Percentiles rank a stretch among this genome's conserved stretches.
Conservation (phyloP, 2,329 filamentous ascomycete genomes). For the Blastomyces emzantsi region DNA sequence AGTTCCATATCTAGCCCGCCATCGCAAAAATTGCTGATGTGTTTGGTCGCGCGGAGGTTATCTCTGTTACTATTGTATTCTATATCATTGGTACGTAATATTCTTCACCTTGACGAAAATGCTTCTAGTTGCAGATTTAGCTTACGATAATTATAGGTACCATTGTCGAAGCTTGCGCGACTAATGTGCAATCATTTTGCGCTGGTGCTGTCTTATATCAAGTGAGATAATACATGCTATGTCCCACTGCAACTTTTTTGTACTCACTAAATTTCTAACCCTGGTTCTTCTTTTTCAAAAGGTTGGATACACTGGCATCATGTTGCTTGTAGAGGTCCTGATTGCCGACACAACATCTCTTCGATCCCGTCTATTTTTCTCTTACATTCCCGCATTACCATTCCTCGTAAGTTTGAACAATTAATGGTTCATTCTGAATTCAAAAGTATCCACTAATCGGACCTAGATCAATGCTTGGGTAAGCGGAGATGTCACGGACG, state of each 20-base stretch:
- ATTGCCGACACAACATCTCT: conserved; percentile 56
- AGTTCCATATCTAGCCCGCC: conserved; percentile 38
- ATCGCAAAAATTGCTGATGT: conserved; percentile 55
- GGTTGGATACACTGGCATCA: conserved; percentile 54
- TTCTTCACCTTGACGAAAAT: not conserved
- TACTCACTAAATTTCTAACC: not conserved
- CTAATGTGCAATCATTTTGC: conserved; percentile 44
- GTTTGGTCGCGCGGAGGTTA: conserved; percentile 53
- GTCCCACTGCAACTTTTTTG: not conserved
- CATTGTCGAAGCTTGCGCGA: conserved; percentile 47
- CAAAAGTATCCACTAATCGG: not conserved
- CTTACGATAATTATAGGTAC: conserved; percentile 33
- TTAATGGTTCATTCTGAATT: not conserved
- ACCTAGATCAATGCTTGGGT: conserved; percentile 53
- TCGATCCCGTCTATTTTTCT: conserved; percentile 54
- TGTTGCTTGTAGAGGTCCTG: conserved; percentile 55
- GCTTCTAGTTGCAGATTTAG: not conserved
- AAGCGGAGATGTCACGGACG: conserved; percentile 47
- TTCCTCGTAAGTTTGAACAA: conserved; percentile 38
- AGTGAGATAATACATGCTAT: conserved; percentile 16
- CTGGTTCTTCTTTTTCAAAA: conserved; percentile 17
- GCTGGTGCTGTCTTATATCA: conserved; percentile 53
- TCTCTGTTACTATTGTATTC: conserved; percentile 48
- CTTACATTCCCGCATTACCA: conserved; percentile 52
- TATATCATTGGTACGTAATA: conserved; percentile 40